Percentiles rank a stretch among this genome's conserved stretches.
Conservation (phyloP, 345 rosid species). For the Aquilaria yunnanensis region DNA sequence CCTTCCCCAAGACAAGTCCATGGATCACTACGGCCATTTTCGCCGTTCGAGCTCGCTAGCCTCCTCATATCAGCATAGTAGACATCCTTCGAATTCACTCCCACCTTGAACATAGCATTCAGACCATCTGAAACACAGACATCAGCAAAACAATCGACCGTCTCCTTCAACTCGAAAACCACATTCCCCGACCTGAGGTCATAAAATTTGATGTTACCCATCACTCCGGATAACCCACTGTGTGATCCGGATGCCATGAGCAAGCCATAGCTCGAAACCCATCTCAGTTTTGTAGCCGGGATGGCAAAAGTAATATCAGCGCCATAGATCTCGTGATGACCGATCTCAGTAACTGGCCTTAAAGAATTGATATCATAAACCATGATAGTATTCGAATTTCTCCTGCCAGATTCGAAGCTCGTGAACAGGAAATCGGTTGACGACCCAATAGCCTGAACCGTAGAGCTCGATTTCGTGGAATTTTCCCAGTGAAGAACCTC, state of each 20-base stretch:
- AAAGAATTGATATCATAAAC: slow-evolving; percentile 65
- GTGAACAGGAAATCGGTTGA: slow-evolving; percentile 52
- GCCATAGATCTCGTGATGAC: slow-evolving; percentile 64
- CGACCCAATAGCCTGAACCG: slow-evolving; percentile 81
- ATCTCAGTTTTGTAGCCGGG: slow-evolving; percentile 73
- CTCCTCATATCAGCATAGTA: slow-evolving; percentile 60
- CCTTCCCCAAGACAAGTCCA: slow-evolving; percentile 70
- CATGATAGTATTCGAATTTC: slow-evolving; percentile 81
- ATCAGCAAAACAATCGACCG: slow-evolving; percentile 78
- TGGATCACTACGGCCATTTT: slow-evolving; percentile 7
- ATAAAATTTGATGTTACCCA: slow-evolving; percentile 70
- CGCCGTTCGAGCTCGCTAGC: slow-evolving; percentile 25
- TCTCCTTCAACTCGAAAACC: slow-evolving; percentile 76
- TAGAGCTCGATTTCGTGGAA: slow-evolving; percentile 56
- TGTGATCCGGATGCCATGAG: slow-evolving; percentile 92
- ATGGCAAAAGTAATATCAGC: slow-evolving; percentile 70
- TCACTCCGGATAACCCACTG: slow-evolving; percentile 69
- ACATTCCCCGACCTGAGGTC: slow-evolving; percentile 70
- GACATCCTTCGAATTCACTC: slow-evolving; percentile 71
- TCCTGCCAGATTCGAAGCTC: slow-evolving; percentile 87
- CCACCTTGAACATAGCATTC: slow-evolving; percentile 67
- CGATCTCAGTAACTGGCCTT: slow-evolving; percentile 64
- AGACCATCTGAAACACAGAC: slow-evolving; percentile 62
- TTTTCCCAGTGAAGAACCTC: slow-evolving; percentile 69
- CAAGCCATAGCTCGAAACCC: slow-evolving; percentile 56